Evolutionary conservation across 176 grass and related monocot species (phyloP).

Genomic region (Oryza glumipatula): DNA sequence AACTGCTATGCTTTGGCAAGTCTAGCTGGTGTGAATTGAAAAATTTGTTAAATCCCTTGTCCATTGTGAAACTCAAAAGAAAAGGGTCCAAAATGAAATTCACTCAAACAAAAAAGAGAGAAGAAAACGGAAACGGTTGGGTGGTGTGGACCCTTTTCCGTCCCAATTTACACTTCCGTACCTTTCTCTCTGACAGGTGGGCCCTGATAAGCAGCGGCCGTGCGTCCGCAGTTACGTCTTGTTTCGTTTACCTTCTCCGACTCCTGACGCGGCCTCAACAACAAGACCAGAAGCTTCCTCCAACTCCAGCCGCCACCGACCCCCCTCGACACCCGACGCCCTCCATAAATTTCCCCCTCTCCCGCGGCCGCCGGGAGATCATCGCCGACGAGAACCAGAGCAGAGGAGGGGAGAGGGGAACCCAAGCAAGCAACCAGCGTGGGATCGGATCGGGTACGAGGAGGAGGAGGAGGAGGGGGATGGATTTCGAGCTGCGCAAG

Average conservation of each 20-base stretch:
- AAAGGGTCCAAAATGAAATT: too few relatives aligned
- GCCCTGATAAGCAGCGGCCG: constrained; percentile 17
- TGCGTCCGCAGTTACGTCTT: constrained; percentile 24
- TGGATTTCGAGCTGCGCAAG: constrained; percentile 87
- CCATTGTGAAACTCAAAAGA: too few relatives aligned
- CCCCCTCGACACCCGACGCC: background rate
- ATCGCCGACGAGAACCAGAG: background rate
- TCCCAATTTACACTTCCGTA: too few relatives aligned
- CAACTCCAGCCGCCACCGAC: constrained; percentile 38
- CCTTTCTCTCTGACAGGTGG: background rate
- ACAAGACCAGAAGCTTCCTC: constrained; percentile 38
- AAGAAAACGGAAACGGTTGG: too few relatives aligned
- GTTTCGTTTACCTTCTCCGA: background rate
- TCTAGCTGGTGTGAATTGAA: too few relatives aligned
- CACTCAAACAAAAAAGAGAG: too few relatives aligned
- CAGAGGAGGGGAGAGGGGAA: background rate
- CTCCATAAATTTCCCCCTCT: background rate
- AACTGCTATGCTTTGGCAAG: too few relatives aligned
- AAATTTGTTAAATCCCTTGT: too few relatives aligned
- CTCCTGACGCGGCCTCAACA: background rate
- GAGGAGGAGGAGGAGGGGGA: constrained; percentile 2
- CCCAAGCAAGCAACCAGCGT: background rate
- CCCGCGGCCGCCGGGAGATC: background rate
- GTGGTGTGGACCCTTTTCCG: too few relatives aligned
- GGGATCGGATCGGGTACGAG: background rate